Evolutionary conservation across 1,284 basidiomycete species (phyloP), one percentile per base, ranked within the genome.

Genomic region (Boletus sp.): DNA sequence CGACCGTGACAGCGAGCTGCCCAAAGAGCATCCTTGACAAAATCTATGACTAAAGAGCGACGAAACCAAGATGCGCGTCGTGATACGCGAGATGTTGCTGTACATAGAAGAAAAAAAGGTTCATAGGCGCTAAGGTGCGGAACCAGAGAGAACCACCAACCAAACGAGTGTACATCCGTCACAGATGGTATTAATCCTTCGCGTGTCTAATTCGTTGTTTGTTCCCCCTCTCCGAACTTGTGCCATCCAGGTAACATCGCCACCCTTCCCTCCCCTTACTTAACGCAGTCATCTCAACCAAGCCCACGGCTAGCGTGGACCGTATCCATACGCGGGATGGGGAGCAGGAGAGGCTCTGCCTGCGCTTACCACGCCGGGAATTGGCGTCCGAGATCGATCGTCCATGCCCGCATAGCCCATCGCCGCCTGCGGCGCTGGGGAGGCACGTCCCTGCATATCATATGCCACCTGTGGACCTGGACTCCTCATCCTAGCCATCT

Each of bases 401-500:
- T 67, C 67, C 23, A 41, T 33, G 33, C 49, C 43, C 17, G 43
- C 47, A 27, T 65, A 65, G 3, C 60, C 67, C 53, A 65, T 66
- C 41, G 58, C 69, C 60, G 58, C 64, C 61, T 71, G 73, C 48
- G 71, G 69, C 44, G 50, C 68, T 32, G 71, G 72, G 46, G 64
- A 69, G 13, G 40, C 48, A 25, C 64, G 64, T 19, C 61, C 66
- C 14, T 63, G 64, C 51, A 58, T 60, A 40, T 69, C 69, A 44
- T 71, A 72, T 5, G 57, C 63, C 34, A 50, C 14, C 29, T 62
- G 59, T 12, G 77, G 75, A 13, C 60, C 74, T 38, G 77, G 73
- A 53, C 75, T 77, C 54, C 72, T 65, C 30, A 71, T 62, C 19
- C 70, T 69, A 16, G 67, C 70, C 70, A 88, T 78, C 57, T 88